Conservation (phyloP, 2,329 filamentous ascomycete genomes). For the Xylariaceae sp. region DNA sequence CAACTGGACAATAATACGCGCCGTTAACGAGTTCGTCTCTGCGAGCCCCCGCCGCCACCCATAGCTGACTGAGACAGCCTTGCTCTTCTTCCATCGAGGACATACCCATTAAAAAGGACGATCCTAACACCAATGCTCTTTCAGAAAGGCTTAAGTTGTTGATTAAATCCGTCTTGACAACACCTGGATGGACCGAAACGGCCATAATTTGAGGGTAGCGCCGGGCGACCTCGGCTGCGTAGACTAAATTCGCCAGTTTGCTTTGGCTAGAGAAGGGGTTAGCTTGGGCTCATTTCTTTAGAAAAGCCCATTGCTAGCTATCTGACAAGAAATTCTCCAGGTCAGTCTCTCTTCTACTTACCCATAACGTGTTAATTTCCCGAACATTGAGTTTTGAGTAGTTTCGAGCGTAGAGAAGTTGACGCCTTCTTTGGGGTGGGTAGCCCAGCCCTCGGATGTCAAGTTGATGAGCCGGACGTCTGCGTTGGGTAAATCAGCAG, state of each 20-base stretch:
- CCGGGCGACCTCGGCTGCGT: conserved; percentile 37
- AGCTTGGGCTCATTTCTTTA: no score
- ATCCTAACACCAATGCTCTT: conserved; percentile 29
- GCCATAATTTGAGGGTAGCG: conserved; percentile 36
- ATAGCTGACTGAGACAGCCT: conserved; percentile 50
- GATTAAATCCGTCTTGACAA: conserved; percentile 39
- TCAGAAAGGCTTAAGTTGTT: conserved; percentile 23
- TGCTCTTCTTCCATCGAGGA: conserved; percentile 39
- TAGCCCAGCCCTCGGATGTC: conserved; percentile 34
- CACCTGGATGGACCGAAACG: conserved; percentile 39
- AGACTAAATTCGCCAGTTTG: conserved; percentile 41
- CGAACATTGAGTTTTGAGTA: conserved; percentile 29
- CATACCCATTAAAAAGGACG: conserved; percentile 24
- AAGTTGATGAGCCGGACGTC: conserved; percentile 40
- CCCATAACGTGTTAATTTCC: conserved; percentile 38
- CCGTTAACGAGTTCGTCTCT: conserved; percentile 42
- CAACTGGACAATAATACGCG: conserved; percentile 49
- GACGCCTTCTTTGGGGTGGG: conserved; percentile 33
- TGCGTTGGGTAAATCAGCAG: conserved; percentile 28
- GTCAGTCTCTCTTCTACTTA: conserved; percentile 10
- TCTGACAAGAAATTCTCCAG: not conserved
- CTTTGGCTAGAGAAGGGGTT: conserved; percentile 46
- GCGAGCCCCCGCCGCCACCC: conserved; percentile 44
- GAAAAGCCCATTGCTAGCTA: no score
- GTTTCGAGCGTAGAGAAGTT: conserved; percentile 37